phyloP scores from a whole-genome alignment of 2,329 filamentous ascomycete species.

The Tolypocladium nubicola region DNA sequence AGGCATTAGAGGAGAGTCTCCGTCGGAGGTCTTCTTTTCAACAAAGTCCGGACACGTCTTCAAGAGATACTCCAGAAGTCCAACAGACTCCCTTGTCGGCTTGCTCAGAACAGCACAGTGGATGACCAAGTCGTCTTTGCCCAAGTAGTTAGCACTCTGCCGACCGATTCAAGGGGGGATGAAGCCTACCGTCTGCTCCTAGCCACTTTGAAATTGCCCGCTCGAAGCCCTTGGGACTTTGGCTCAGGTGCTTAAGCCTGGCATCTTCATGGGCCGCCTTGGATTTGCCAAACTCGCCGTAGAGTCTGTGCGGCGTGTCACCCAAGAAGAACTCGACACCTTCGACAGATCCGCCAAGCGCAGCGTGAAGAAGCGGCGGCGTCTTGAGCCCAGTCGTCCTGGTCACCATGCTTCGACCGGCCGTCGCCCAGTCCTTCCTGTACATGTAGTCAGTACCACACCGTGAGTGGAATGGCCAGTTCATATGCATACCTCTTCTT shows the following conservation, averaged over 20 bases:
- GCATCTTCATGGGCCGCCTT: constrained; percentile 49
- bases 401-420: constrained; percentile 37
- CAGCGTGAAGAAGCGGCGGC: constrained; percentile 52
- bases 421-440: constrained; percentile 60
- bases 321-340: constrained; percentile 69
- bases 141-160: constrained; percentile 9
- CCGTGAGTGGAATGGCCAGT: background rate
- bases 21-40: constrained; percentile 46
- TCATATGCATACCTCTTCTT: constrained; percentile 41
- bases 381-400: constrained; percentile 29
- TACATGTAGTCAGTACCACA: constrained; percentile 6
- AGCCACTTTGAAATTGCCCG: constrained; percentile 53
- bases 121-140: constrained; percentile 48
- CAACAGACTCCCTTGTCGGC: constrained; percentile 28
- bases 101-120: constrained; percentile 51
- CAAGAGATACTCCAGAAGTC: constrained; percentile 56
- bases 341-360: constrained; percentile 46
- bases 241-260: constrained; percentile 49
- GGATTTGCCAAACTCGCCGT: constrained; percentile 54
- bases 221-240: constrained; percentile 52
- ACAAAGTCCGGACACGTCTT: constrained; percentile 50
- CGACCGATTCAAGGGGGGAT: background rate
- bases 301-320: constrained; percentile 56
- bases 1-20: constrained; percentile 57
- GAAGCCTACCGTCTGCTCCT: constrained; percentile 41